Percentiles rank a stretch among this genome's conserved stretches.
phyloP scores from a whole-genome alignment of 2,329 filamentous ascomycete species.

The Xylariaceae sp. region DNA sequence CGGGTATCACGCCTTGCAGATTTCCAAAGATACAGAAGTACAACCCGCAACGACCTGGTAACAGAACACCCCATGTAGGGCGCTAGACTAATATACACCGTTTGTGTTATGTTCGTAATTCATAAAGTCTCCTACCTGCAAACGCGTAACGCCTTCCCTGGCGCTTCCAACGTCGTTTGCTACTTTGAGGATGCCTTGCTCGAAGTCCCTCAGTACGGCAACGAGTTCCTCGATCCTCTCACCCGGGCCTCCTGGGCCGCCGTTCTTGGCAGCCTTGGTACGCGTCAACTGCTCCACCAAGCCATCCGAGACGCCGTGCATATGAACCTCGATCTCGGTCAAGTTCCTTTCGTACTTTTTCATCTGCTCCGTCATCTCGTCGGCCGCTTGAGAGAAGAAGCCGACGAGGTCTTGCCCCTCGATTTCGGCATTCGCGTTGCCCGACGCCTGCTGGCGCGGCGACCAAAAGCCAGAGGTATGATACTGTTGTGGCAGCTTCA shows the following conservation, averaged over 20 bases:
- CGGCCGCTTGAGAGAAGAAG: constrained; percentile 57
- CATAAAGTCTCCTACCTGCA: constrained; percentile 47
- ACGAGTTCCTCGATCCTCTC: constrained; percentile 48
- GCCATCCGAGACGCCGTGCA: constrained; percentile 57
- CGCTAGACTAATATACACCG: constrained; percentile 25
- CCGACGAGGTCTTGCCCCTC: constrained; percentile 56
- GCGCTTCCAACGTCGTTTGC: constrained; percentile 54
- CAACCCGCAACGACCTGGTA: constrained; percentile 4
- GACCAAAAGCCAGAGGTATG: constrained; percentile 43
- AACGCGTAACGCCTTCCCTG: constrained; percentile 55
- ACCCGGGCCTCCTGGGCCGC: constrained; percentile 35
- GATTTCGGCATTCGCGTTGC: constrained; percentile 39
- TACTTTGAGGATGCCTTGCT: constrained; percentile 58
- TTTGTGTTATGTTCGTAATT: constrained; percentile 26
- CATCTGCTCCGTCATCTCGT: constrained; percentile 56
- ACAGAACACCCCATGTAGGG: too few species aligned
- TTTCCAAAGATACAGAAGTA: constrained; percentile 8
- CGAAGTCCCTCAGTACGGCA: constrained; percentile 58
- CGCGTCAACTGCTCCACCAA: constrained; percentile 56
- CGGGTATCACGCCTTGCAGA: constrained; percentile 24
- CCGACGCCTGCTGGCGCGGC: constrained; percentile 34
- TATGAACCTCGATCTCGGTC: constrained; percentile 59
- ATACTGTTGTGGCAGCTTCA: constrained; percentile 44
- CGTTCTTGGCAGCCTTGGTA: constrained; percentile 38
- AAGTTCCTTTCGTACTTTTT: constrained; percentile 53